Percentiles rank a stretch among this genome's conserved stretches.
These are phyloP conservation scores for Entrophospora sp. DNA, from an alignment of 192 early-diverging fungal species.

Conservation along the genomic window DNA sequence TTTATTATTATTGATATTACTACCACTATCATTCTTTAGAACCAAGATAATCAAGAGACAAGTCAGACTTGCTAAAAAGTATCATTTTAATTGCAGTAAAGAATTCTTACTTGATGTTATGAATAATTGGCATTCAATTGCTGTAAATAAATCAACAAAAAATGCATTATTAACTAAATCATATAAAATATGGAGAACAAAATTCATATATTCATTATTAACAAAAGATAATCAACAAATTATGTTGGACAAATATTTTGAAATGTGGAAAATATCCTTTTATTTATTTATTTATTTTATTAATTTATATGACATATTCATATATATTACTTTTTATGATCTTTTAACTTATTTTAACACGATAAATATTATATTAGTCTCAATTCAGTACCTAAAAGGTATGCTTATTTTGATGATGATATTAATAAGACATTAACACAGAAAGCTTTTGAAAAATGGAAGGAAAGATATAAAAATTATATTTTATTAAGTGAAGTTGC, in stretches of 20 bases:
- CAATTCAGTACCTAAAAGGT: background rate
- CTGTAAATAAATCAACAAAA: background rate
- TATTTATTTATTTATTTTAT: background rate
- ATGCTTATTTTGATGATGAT: background rate
- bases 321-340: background rate
- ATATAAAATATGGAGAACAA: slow-evolving; percentile 7
- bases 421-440: background rate
- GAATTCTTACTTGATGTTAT: background rate
- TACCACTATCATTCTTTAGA: background rate
- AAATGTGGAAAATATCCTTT: slow-evolving; percentile 10
- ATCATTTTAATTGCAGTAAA: background rate
- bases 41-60: background rate
- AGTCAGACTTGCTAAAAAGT: background rate
- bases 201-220: slow-evolving; percentile 1
- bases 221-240: background rate
- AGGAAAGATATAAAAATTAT: slow-evolving; percentile 4
- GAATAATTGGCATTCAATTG: background rate
- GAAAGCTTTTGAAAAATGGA: slow-evolving; percentile 8
- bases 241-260: background rate
- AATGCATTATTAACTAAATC: background rate
- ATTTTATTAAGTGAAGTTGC: slow-evolving; percentile 4
- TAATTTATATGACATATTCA: background rate
- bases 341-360: background rate
- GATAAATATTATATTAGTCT: slow-evolving; percentile 2
- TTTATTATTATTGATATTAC: background rate